phyloP scores from a whole-genome alignment of 441 rosid species.

The Rhodomyrtus psidioides region DNA sequence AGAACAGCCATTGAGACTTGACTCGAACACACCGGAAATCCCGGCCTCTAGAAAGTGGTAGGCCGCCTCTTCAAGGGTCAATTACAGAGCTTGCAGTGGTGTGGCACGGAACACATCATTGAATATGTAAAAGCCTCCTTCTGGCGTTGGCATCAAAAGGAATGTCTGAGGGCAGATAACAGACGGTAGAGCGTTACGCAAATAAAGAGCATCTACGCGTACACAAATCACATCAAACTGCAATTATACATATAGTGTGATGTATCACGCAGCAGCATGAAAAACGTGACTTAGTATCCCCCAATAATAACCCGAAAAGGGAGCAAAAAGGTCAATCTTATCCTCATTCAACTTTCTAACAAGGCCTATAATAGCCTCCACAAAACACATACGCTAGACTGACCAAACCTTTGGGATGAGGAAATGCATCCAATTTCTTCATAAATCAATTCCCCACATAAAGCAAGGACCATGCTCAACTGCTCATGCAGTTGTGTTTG shows the following conservation, averaged over 20 bases:
- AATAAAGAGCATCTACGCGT: neutral
- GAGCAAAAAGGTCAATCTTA: neutral
- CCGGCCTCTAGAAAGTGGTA: too few relatives aligned
- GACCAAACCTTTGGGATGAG: neutral
- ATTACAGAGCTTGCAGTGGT: too few relatives aligned
- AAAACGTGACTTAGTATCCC: neutral
- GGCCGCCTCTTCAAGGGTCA: too few relatives aligned
- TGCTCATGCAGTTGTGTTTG: too few relatives aligned
- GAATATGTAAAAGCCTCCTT: constrained; percentile 82
- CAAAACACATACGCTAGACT: neutral
- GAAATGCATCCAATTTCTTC: neutral
- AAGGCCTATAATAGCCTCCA: neutral
- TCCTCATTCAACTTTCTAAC: neutral
- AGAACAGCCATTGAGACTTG: too few relatives aligned
- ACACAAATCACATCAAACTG: neutral
- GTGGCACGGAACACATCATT: constrained; percentile 73
- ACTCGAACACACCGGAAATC: too few relatives aligned
- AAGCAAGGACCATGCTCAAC: neutral
- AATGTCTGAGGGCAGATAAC: constrained; percentile 55
- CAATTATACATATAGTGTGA: neutral
- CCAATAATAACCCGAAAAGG: neutral
- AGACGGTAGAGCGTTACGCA: neutral
- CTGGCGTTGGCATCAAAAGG: constrained; percentile 84
- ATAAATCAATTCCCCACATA: neutral
- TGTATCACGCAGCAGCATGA: neutral